Conservation (phyloP, 2,329 filamentous ascomycete genomes). For the Penicillium italicum region DNA sequence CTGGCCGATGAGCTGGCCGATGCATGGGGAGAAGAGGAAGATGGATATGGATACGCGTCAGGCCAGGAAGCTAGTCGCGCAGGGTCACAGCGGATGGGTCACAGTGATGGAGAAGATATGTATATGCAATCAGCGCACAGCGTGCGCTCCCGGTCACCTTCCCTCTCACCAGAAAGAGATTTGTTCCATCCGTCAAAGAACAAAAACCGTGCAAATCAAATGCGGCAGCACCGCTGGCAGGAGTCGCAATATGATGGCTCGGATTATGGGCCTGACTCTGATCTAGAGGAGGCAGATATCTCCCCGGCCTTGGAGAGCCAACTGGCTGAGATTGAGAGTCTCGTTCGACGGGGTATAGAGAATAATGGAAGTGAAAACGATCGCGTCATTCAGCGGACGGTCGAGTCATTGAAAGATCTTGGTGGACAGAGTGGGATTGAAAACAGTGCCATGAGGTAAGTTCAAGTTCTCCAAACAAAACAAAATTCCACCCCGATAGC, state of each 20-base stretch:
- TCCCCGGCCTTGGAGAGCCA: slow-evolving; percentile 53
- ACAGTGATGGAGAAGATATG: slow-evolving; percentile 32
- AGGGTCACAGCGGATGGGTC: slow-evolving; percentile 30
- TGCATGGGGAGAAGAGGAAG: slow-evolving; percentile 54
- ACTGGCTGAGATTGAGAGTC: slow-evolving; percentile 54
- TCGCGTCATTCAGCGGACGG: slow-evolving; percentile 51
- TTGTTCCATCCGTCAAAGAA: slow-evolving; percentile 38
- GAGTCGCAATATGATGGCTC: slow-evolving; percentile 55
- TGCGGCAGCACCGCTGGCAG: slow-evolving; percentile 38
- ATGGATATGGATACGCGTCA: slow-evolving; percentile 43
- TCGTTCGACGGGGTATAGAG: slow-evolving; percentile 52
- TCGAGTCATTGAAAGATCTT: slow-evolving; percentile 51
- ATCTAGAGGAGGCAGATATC: slow-evolving; percentile 53
- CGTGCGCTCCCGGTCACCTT: slow-evolving; percentile 27
- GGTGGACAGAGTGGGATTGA: slow-evolving; percentile 56
- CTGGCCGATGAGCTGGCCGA: slow-evolving; percentile 62
- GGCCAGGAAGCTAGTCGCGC: slow-evolving; percentile 34
- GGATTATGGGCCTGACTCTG: slow-evolving; percentile 56
- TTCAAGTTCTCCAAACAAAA: slow-evolving; percentile 19
- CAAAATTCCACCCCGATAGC: background rate
- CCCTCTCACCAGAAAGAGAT: slow-evolving; percentile 23
- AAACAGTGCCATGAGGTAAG: slow-evolving; percentile 54
- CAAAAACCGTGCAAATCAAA: slow-evolving; percentile 36
- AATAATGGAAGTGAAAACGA: slow-evolving; percentile 52
- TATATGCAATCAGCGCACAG: slow-evolving; percentile 28